Base-by-base conservation (phyloP, 2,329 filamentous ascomycete species). In the Penicillium sp. region DNA sequence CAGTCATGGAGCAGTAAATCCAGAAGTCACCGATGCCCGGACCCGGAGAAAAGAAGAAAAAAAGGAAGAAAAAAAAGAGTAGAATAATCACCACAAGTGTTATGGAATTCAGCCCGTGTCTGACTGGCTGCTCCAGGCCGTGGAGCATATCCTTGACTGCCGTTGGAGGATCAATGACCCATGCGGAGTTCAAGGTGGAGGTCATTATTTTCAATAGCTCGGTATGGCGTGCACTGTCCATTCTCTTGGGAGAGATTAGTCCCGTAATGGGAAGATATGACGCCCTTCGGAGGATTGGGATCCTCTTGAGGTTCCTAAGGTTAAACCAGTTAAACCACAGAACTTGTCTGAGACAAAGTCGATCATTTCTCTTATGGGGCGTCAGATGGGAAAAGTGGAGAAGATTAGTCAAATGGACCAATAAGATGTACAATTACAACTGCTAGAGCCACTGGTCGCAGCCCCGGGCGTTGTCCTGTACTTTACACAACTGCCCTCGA, bases 61-160 rank as follows among this genome's bases (percentile, higher is more conserved):
- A 45, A 15, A 15, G 6, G 2, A 25, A 1, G 6, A 29, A 17
- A 17, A 13, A 17, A 29, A 31, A 7, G n/a, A n/a, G 50, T 37
- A 33, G 15, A 17, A 42, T 35, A 19, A 49, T 49, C 13, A 41
- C 7, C 23, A 27, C 23, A 43, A 15, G n/a, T 2, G 8, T 45
- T 29, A 35, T 15, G 25, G 38, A 45, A 37, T 31, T 46, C 31
- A 25, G 15, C 31, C 48, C 48, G 25, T 33, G 12, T 56, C n/a
- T 56, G 48, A 56, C 53, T 56, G 38, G 53, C 46, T 47, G 0
- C 19, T 37, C 6, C 41, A 19, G 25, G 48, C 27, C 43, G 68
- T 62, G 7, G 54, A 45, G 46, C 57, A 27, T 43, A 49, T 41
- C 64, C 54, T 52, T 29, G 31, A 56, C 31, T 56, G 23, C 54